Conservation (phyloP, 2,329 filamentous ascomycete genomes). For the Stagonosporopsis chrysanthemi region DNA sequence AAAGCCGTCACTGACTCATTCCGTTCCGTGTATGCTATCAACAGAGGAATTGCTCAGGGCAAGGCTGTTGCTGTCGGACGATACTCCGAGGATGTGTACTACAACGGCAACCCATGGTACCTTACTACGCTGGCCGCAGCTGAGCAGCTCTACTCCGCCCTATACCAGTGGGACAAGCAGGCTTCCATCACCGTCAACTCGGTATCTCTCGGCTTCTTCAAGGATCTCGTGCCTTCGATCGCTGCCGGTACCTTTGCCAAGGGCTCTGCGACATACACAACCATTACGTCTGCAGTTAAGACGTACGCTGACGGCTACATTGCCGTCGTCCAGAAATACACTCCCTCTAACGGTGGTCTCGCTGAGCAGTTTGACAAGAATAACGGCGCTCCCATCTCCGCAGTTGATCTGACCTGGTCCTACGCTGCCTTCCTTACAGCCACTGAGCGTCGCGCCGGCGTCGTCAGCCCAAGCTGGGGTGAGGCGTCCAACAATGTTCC, state of each 20-base stretch:
- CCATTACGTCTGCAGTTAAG: conserved; percentile 66
- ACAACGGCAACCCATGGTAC: conserved; percentile 82
- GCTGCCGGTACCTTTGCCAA: conserved; percentile 70
- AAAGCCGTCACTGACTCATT: conserved; percentile 80
- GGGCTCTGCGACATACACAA: conserved; percentile 60
- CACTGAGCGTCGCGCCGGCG: conserved; percentile 23
- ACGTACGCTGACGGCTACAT: conserved; percentile 68
- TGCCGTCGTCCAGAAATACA: conserved; percentile 57
- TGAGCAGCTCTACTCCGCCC: conserved; percentile 79
- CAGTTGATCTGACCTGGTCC: conserved; percentile 75
- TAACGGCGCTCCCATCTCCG: conserved; percentile 63
- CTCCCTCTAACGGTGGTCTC: conserved; percentile 67
- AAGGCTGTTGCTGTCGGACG: conserved; percentile 59
- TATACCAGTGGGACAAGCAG: conserved; percentile 72
- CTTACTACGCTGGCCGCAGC: conserved; percentile 78
- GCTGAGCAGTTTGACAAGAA: conserved; percentile 70
- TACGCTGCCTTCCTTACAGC: conserved; percentile 72
- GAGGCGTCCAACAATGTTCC: conserved; percentile 57
- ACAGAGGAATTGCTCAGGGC: conserved; percentile 68
- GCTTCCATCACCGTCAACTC: conserved; percentile 70
- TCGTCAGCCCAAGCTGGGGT: conserved; percentile 25
- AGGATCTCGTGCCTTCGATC: conserved; percentile 65
- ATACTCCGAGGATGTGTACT: conserved; percentile 69
- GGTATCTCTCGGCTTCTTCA: conserved; percentile 75
- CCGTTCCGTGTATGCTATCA: conserved; percentile 73